Evolutionary conservation across 257 asterid genomes (phyloP).

Genomic region (Nicotiana obtusifolia): DNA sequence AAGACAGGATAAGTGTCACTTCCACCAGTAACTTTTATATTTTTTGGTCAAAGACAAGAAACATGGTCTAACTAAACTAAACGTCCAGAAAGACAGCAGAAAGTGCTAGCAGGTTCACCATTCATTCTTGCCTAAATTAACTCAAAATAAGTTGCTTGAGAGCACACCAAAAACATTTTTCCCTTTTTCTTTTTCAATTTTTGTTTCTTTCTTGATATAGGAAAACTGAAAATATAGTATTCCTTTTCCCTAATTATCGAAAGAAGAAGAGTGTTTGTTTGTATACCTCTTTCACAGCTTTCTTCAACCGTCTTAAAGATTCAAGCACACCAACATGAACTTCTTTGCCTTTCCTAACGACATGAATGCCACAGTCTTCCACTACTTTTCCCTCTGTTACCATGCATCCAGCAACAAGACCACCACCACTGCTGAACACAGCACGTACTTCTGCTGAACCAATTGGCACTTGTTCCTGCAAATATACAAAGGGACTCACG

Average conservation of each 20-base stretch:
- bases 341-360: slow-evolving; percentile 64
- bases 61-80: not conserved
- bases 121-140: slow-evolving; percentile 1
- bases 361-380: slow-evolving; percentile 83
- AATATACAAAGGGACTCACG: slow-evolving; percentile 1
- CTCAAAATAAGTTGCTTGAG: not conserved
- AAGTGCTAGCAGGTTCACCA: not conserved
- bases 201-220: not conserved
- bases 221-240: not conserved
- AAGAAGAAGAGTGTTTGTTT: not conserved
- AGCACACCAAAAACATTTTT: not conserved
- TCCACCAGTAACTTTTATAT: not conserved
- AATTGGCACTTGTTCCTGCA: slow-evolving; percentile 81
- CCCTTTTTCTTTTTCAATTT: not conserved
- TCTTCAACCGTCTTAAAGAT: slow-evolving; percentile 85
- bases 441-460: slow-evolving; percentile 93
- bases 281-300: slow-evolving; percentile 86
- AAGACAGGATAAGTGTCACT: not conserved
- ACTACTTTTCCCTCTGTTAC: slow-evolving; percentile 84
- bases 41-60: not conserved
- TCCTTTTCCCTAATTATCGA: not conserved
- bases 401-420: slow-evolving; percentile 98
- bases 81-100: not conserved
- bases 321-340: slow-evolving; percentile 69
- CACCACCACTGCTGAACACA: slow-evolving; percentile 94